Conservation (phyloP, 2,329 filamentous ascomycete genomes). For the Arthrinium puccinioides region DNA sequence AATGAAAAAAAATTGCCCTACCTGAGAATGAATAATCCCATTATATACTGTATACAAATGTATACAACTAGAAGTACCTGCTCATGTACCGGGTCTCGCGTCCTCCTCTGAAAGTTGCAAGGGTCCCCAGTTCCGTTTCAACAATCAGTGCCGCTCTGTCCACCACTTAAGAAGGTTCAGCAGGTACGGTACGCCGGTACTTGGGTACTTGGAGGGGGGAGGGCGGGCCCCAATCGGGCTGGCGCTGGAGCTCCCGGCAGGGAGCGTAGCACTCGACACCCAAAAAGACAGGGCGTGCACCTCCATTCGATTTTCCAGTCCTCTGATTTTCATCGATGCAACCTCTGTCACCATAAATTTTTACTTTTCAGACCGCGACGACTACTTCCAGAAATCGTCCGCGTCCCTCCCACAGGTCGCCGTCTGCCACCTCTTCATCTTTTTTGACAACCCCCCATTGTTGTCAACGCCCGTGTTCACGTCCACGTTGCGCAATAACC, state of each 20-base stretch:
- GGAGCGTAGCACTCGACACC: too few relatives aligned
- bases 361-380: too few relatives aligned
- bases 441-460: background rate
- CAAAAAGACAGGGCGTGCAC: background rate
- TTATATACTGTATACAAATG: too few relatives aligned
- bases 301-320: conserved; percentile 4
- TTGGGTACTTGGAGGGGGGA: too few relatives aligned
- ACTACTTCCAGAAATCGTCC: too few relatives aligned
- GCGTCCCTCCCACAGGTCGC: background rate
- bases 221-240: too few relatives aligned
- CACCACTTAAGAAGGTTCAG: too few relatives aligned
- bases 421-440: conserved; percentile 3
- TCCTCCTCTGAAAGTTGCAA: background rate
- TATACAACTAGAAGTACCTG: background rate
- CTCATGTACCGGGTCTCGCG: background rate
- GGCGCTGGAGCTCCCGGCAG: too few relatives aligned
- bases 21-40: too few relatives aligned
- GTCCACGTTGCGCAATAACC: conserved; percentile 1
- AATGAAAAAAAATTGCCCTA: too few relatives aligned
- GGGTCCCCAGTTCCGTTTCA: conserved; percentile 4
- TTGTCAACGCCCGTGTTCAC: conserved; percentile 1
- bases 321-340: conserved; percentile 7
- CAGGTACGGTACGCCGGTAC: too few relatives aligned
- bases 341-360: conserved; percentile 7
- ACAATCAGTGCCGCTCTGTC: conserved; percentile 3